phyloP scores from a whole-genome alignment of 148 eudicot species.

The Cornus suecica region DNA sequence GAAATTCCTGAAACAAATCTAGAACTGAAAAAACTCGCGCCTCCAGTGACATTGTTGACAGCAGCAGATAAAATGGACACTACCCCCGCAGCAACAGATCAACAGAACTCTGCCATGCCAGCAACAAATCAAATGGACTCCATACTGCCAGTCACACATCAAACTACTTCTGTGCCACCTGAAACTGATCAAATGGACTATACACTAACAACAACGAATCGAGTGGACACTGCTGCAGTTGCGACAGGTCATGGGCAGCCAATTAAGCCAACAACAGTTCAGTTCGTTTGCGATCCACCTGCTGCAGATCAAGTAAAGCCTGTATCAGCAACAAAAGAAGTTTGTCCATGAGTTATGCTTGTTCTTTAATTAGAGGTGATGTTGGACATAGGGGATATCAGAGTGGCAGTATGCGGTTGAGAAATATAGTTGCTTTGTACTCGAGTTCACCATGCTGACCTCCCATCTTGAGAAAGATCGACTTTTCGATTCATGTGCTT shows the following conservation, averaged over 20 bases:
- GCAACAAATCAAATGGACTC: slow-evolving; percentile 24
- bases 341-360: slow-evolving; percentile 24
- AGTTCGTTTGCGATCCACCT: slow-evolving; percentile 12
- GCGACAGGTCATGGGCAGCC: slow-evolving; percentile 5
- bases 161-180: slow-evolving; percentile 12
- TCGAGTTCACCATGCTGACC: neutral
- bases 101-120: slow-evolving; percentile 12
- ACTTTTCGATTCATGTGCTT: neutral
- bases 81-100: slow-evolving; percentile 10
- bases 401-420: neutral
- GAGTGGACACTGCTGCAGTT: slow-evolving; percentile 14
- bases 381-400: neutral
- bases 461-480: neutral
- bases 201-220: slow-evolving; percentile 13
- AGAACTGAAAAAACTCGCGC: slow-evolving; percentile 23
- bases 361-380: slow-evolving; percentile 15
- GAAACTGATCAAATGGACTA: slow-evolving; percentile 20
- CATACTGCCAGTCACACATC: slow-evolving; percentile 22
- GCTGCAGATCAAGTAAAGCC: slow-evolving; percentile 14
- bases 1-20: slow-evolving; percentile 32
- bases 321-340: slow-evolving; percentile 25
- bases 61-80: slow-evolving; percentile 19
- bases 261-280: slow-evolving; percentile 18
- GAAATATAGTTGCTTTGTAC: neutral
- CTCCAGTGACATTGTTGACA: slow-evolving; percentile 12